Conservation (phyloP, 352 stramenopile genomes). For the Pythium periplocum region DNA sequence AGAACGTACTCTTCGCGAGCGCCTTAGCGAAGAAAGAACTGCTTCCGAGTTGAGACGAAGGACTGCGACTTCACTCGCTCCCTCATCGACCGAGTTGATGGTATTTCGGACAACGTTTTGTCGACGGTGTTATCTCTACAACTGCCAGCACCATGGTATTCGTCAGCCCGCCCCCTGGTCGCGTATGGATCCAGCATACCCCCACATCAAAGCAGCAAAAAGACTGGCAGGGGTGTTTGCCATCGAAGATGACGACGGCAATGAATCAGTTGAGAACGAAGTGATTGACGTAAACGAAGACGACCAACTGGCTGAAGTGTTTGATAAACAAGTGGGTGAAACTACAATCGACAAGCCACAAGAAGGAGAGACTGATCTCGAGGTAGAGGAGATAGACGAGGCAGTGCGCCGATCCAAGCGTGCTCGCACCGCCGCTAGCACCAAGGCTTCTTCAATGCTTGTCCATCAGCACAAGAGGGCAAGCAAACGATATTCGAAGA, state of each 20-base stretch:
- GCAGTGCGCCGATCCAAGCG: constrained; percentile 31
- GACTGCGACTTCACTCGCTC: no score
- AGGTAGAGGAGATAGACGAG: constrained; percentile 10
- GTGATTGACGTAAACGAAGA: neutral
- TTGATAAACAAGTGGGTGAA: neutral
- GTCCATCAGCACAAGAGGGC: neutral
- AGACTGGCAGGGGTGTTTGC: constrained; percentile 7
- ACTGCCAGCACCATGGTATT: constrained; percentile 63
- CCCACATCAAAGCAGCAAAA: constrained; percentile 35
- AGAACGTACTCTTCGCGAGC: constrained; percentile 5
- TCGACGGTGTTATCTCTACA: constrained; percentile 69
- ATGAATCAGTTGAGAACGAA: neutral
- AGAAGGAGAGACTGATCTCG: constrained; percentile 6
- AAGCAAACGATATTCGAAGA: neutral
- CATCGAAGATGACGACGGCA: neutral
- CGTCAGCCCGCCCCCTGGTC: constrained; percentile 37
- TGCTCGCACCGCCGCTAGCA: constrained; percentile 46
- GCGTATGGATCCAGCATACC: constrained; percentile 53
- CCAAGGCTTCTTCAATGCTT: constrained; percentile 38
- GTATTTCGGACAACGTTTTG: constrained; percentile 62
- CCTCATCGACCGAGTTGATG: no score
- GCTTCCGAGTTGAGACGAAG: no score
- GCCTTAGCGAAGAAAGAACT: constrained; percentile 10
- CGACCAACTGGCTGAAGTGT: neutral
- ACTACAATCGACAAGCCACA: constrained; percentile 1